These are phyloP conservation scores for Fereydounia khargensis DNA, from an alignment of 1,284 basidiomycete genomes.

Conservation along the genomic window DNA sequence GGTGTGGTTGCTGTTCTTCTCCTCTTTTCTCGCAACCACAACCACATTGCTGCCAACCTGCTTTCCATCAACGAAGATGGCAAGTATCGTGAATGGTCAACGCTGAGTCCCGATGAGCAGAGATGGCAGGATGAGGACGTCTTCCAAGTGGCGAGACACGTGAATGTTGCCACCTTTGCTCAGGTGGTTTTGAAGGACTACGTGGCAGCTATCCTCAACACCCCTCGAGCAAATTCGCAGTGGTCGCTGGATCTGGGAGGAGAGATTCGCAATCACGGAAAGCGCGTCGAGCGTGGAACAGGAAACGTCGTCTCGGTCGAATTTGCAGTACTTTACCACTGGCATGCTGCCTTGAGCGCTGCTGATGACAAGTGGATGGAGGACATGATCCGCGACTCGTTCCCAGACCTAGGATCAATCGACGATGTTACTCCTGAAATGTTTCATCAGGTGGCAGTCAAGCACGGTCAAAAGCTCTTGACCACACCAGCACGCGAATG, in stretches of 20 bases:
- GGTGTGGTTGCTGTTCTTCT: constrained; percentile 68
- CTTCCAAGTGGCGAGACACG: constrained; percentile 60
- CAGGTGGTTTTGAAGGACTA: constrained; percentile 19
- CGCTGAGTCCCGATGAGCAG: too few relatives aligned
- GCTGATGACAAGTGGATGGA: constrained; percentile 24
- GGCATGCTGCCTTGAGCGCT: constrained; percentile 8
- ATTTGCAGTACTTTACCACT: constrained; percentile 17
- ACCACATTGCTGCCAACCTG: constrained; percentile 71
- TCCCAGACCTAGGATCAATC: constrained; percentile 4
- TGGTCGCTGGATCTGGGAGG: constrained; percentile 17
- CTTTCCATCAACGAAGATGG: constrained; percentile 58
- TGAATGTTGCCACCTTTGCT: constrained; percentile 24
- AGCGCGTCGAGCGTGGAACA: constrained; percentile 8
- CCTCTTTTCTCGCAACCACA: constrained; percentile 67
- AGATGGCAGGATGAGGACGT: constrained; percentile 24
- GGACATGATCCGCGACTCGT: constrained; percentile 1
- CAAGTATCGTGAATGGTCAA: constrained; percentile 16
- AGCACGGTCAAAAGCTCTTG: constrained; percentile 2
- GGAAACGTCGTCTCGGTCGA: constrained; percentile 12
- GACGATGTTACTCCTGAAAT: constrained; percentile 63
- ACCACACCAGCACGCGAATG: constrained; percentile 63
- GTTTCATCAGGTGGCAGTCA: constrained; percentile 62
- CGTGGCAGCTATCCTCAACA: constrained; percentile 19
- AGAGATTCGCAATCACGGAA: constrained; percentile 9
- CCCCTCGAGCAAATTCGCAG: constrained; percentile 10